Evolutionary conservation across 2,329 filamentous ascomycete genomes (phyloP).

Genomic region (Stagonosporopsis rhizophila): DNA sequence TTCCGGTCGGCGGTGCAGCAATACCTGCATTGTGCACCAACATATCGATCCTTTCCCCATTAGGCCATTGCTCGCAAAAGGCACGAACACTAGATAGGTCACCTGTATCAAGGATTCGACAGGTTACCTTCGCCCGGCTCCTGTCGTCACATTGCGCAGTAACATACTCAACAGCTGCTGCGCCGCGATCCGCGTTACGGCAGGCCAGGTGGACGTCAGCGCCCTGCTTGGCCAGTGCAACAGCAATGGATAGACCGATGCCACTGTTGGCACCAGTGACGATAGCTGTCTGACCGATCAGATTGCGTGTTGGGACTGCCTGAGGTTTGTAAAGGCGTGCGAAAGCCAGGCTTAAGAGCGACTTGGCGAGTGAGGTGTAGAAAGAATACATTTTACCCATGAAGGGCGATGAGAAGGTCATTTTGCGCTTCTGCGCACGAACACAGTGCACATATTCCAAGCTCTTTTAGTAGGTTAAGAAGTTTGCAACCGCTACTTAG

Average conservation of each 20-base stretch:
- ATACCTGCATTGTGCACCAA: slow-evolving; percentile 30
- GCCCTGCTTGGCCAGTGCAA: slow-evolving; percentile 21
- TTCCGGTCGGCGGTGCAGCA: slow-evolving; percentile 1
- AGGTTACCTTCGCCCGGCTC: slow-evolving; percentile 9
- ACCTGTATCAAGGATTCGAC: slow-evolving; percentile 19
- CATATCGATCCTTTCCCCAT: slow-evolving; percentile 21
- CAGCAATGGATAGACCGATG: slow-evolving; percentile 50
- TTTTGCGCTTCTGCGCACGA: not conserved
- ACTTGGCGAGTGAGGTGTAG: slow-evolving; percentile 16
- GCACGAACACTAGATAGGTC: slow-evolving; percentile 20
- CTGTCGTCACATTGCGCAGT: slow-evolving; percentile 2
- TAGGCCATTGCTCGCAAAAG: slow-evolving; percentile 21
- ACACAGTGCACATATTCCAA: not conserved
- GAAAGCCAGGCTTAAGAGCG: slow-evolving; percentile 12
- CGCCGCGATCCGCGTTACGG: slow-evolving; percentile 22
- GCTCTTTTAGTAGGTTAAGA: not conserved
- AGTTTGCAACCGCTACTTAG: not conserved
- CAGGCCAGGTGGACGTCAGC: slow-evolving; percentile 25
- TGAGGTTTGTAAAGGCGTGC: slow-evolving; percentile 24
- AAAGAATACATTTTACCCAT: slow-evolving; percentile 1
- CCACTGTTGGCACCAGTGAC: slow-evolving; percentile 61
- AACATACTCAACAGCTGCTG: slow-evolving; percentile 18
- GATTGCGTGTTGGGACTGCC: slow-evolving; percentile 9
- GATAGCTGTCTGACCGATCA: slow-evolving; percentile 56
- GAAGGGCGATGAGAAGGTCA: not conserved